Evolutionary conservation across 164 flowering plant species (phyloP), one percentile per base, ranked within the genome.

Genomic region (Santalum album): DNA sequence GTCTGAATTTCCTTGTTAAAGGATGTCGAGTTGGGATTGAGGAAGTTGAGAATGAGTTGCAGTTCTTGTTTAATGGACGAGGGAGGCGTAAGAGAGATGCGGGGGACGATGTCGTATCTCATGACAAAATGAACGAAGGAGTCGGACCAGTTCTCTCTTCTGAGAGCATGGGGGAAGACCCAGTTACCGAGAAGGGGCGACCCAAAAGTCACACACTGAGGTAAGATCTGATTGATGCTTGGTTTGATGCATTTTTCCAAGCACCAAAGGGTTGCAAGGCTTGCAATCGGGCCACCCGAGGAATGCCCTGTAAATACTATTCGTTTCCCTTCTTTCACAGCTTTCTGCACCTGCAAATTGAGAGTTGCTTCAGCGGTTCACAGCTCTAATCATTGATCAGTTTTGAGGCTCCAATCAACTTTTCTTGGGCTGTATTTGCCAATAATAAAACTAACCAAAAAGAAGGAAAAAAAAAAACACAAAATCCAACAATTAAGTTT

Each of bases 241-340:
- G 54, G 32, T 49, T 62, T 77, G 7, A 29, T 25, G 57, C 11
- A 43, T 2, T 65, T 57, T 56, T 89, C 90, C 39, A 90, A 61
- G 46, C 72, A 65, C 90, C 86, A 79, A 15, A 90, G 55, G 25
- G 91, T 69, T n/a, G 86, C 83, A 17, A 84, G 68, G 19, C 71
- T 60, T 1, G 97, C 95, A 3, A 79, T 55, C 9, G 95, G 48
- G 29, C 81, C 92, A 17, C 88, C 97, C 0, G 78, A 71, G 0
- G 95, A 86, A 54, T 84, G 92, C 18, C 96, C 96, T n/a, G 96
- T 65, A 51, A 88, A 83, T 9, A 85, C 71, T 46, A 83, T 49
- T 36, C 65, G 75, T 74, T 71, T 88, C 14, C 50, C 53, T n/a
- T 70, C 65, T 15, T 18, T 36, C 53, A 69, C 50, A 35, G 81